Evolutionary conservation across 176 grass and related monocot genomes (phyloP).

Genomic region (Eleusine indica): DNA sequence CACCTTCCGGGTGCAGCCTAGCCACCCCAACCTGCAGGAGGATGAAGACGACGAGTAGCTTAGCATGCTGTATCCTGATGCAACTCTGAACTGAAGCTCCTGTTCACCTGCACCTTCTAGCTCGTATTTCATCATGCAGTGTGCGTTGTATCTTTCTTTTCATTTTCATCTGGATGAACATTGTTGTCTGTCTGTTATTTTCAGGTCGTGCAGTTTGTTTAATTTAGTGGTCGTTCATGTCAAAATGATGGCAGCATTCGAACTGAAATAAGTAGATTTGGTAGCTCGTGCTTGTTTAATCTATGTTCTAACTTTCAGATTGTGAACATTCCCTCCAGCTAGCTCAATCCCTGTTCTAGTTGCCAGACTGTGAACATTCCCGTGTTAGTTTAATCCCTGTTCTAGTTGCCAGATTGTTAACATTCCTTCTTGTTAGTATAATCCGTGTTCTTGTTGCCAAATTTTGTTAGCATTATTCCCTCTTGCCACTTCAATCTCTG

Average conservation of each 20-base stretch:
- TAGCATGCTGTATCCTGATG: not conserved
- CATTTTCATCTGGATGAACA: conserved; percentile 35
- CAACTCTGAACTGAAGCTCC: conserved; percentile 30
- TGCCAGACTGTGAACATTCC: not conserved
- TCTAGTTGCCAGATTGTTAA: too few species aligned
- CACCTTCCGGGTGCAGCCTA: conserved; percentile 84
- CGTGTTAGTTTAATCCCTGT: too few species aligned
- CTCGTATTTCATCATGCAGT: conserved; percentile 9
- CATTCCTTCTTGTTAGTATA: too few species aligned
- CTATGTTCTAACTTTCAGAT: not conserved
- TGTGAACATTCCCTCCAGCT: not conserved
- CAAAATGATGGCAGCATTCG: not conserved
- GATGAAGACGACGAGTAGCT: conserved; percentile 66
- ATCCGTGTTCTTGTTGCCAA: too few species aligned
- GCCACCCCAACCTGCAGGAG: conserved; percentile 88
- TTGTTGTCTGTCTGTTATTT: not conserved
- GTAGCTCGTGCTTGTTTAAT: conserved; percentile 17
- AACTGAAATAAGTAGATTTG: conserved; percentile 11
- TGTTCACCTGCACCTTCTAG: conserved; percentile 19
- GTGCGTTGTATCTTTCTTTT: conserved; percentile 38
- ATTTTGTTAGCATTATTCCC: too few species aligned
- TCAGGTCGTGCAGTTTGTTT: not conserved
- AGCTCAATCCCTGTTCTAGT: conserved; percentile 2
- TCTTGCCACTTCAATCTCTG: too few species aligned
- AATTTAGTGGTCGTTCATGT: conserved; percentile 1